phyloP scores from a whole-genome alignment of 345 rosid species.

The Arabidopsis thaliana region DNA sequence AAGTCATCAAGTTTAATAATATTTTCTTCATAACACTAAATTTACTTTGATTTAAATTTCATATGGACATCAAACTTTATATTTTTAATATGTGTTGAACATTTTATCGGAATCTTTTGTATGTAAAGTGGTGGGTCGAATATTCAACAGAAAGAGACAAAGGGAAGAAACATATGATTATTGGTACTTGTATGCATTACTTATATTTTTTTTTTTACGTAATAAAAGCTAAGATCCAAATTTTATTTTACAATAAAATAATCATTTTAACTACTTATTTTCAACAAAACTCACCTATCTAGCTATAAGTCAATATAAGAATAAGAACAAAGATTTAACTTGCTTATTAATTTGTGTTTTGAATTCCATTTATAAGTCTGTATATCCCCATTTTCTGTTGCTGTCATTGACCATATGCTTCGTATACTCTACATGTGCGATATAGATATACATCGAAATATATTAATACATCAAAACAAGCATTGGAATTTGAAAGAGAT shows the following conservation, averaged over 20 bases:
- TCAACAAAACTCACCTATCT: neutral
- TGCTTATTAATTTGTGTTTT: neutral
- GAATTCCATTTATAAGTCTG: slow-evolving; percentile 5
- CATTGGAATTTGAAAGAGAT: slow-evolving; percentile 25
- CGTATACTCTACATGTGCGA: slow-evolving; percentile 23
- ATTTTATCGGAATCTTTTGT: slow-evolving; percentile 37
- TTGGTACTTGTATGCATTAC: slow-evolving; percentile 15
- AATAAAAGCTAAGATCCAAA: slow-evolving; percentile 2
- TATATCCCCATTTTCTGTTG: slow-evolving; percentile 8
- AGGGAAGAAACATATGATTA: slow-evolving; percentile 33
- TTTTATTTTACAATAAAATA: neutral
- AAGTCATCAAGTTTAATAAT: too few relatives aligned
- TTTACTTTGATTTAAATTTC: too few relatives aligned
- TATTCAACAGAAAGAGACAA: slow-evolving; percentile 39
- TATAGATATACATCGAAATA: slow-evolving; percentile 10
- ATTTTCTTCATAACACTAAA: too few relatives aligned
- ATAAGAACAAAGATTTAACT: slow-evolving; percentile 9
- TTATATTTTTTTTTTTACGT: neutral
- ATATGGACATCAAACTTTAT: neutral
- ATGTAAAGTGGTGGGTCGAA: slow-evolving; percentile 27
- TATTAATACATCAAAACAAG: neutral
- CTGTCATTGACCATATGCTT: slow-evolving; percentile 39
- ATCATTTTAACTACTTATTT: too few relatives aligned
- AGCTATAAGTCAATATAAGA: neutral
- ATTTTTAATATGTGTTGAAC: slow-evolving; percentile 2